Percentiles rank a stretch among this genome's conserved stretches.
phyloP scores from a whole-genome alignment of 2,329 filamentous ascomycete species.

The Penicillium polonicum region DNA sequence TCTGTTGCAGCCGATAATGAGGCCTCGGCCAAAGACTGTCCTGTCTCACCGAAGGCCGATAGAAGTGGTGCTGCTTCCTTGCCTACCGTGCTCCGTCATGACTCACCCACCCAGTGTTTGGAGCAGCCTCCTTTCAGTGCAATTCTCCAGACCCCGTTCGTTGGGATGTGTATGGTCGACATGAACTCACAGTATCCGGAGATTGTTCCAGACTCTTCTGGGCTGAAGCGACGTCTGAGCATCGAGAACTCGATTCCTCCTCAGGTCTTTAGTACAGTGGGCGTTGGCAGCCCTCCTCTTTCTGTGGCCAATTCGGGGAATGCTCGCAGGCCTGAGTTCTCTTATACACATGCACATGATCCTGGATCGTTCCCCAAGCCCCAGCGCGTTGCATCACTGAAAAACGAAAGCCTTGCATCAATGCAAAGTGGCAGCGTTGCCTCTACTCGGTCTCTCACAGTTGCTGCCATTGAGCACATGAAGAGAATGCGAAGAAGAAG shows the following conservation, averaged over 20 bases:
- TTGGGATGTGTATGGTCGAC: constrained; percentile 24
- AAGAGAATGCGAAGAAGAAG: constrained; percentile 4
- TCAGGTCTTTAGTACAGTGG: background rate
- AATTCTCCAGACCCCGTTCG: constrained; percentile 20
- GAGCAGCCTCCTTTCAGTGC: constrained; percentile 21
- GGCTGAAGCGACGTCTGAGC: background rate
- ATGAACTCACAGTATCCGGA: constrained; percentile 3
- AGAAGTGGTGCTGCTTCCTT: background rate
- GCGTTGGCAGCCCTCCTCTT: background rate
- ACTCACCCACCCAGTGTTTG: background rate
- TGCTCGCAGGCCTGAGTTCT: background rate
- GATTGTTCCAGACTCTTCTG: background rate
- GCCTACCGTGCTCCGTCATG: background rate
- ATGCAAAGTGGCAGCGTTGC: constrained; percentile 10
- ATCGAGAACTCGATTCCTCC: background rate
- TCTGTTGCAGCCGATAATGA: background rate
- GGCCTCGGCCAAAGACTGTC: constrained; percentile 2
- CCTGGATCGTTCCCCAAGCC: background rate
- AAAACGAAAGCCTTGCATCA: constrained; percentile 11
- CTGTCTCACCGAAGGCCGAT: background rate
- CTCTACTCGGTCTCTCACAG: constrained; percentile 11
- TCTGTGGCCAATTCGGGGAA: background rate
- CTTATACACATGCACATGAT: background rate
- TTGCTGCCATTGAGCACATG: constrained; percentile 16
- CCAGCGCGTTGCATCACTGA: background rate